Base-by-base conservation (phyloP, 2,329 filamentous ascomycete genomes). In the Aspergillus hortae region DNA sequence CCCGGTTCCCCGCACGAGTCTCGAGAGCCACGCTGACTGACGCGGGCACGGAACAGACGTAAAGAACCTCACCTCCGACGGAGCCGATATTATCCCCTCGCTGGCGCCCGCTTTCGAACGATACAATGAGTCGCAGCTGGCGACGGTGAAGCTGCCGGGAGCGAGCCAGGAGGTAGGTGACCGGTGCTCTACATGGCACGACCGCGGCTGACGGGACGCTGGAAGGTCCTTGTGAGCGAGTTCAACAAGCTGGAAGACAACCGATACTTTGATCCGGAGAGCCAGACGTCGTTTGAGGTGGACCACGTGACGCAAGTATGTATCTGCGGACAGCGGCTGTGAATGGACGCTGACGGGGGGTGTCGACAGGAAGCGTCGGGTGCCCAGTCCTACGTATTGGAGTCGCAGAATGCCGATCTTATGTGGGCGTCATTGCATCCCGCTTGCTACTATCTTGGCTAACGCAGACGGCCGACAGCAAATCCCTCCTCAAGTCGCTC, bases 101-200 rank as follows among this genome's bases (percentile, higher is more conserved):
- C 86, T 96, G 48, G 82, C 80, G 6, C 89, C 91, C 0, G 91
- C 94, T 0, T 95, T 96, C 70, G 80, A 92, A 74, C 90, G 88
- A 74, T 97, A 99, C 81, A 96, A 97, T 65, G 92, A 99, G 74
- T 88, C 92, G 73, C 94, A 99, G 74, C 88, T 96, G 71, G 77
- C 85, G 45, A 91, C 91, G 14, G 87, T 90, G 56, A 96, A 95
- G 80, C 83, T 99, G 51, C 92, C 92, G 0, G 91, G 91, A 27
- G 84, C 88, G 68, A 92, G 85, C 71, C 85, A 90, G 70, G 75
- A 87, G 74, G 90, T 95, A 67, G 49, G 76, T 30, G 9, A 21
- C 15, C 10, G 33, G 12, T 46, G 17, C 2, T 32, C 27, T 30
- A 30, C 40, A 25, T 54, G 15, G 43, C 36, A 49, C 52, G 27